Evolutionary conservation across 768 basidiomycete genomes (phyloP), one percentile per base, ranked within the genome.

Genomic region (Aureoboletus auriporus): DNA sequence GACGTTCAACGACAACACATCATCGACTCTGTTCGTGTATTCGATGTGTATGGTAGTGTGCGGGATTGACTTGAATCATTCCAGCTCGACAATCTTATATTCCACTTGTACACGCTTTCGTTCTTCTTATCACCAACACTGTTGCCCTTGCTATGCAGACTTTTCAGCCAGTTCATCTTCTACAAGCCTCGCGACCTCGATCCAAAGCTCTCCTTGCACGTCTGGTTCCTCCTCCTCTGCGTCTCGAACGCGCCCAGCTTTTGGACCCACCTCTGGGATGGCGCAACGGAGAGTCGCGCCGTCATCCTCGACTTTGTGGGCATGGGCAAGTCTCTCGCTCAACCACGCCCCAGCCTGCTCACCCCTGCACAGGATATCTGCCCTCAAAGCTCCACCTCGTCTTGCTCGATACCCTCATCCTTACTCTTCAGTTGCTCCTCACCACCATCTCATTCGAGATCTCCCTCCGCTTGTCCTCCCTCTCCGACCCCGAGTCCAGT

Each of bases 291-390:
- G 47, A 80, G 81, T n/a, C 74, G 82, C 56, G 71, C 78, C 9
- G 67, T 89, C 58, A 65, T 91, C 30, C 78, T 91, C 51, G 88
- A 90, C 63, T 90, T 90, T 59, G 77, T 90, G 49, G 88, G 89
- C 46, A 74, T 82, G 73, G 79, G 89, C 89, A 56, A 42, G 83
- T 74, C 0, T 39, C 30, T 8, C 7, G 13, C 23, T 34, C 34
- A 4, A 8, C 43, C 12, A 26, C 37, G 23, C 43, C 40, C 29
- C 40, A n/a, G 17, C 47, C 23, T 33, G 42, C 49, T 63, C 49
- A 62, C 31, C 2, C 37, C 12, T 12, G 42, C 52, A 43, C 54
- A 85, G 83, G 75, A 34, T 75, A 79, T 57, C 60, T 64, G 31
- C 85, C 89, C n/a, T 83, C 85, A 35, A 84, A 73, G 64, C 50